phyloP scores from a whole-genome alignment of 192 early-diverging fungal genomes.

The Backusella tarrabulga region DNA sequence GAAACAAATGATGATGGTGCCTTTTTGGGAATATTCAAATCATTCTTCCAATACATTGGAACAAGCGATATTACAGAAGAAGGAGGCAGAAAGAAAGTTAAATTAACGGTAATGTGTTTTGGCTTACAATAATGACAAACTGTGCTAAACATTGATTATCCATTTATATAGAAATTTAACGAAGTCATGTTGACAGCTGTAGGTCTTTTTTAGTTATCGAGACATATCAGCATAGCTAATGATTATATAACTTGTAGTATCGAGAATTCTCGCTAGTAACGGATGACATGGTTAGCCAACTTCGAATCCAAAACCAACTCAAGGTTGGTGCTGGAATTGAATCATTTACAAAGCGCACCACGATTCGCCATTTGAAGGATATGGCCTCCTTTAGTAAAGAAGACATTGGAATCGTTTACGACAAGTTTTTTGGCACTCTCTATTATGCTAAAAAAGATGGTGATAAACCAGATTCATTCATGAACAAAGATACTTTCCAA shows the following conservation, averaged over 20 bases:
- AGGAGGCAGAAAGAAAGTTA: not conserved
- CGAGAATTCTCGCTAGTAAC: conserved; percentile 79
- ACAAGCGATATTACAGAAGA: conserved; percentile 53
- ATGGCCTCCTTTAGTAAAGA: conserved; percentile 69
- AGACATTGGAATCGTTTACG: conserved; percentile 74
- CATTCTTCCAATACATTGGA: conserved; percentile 71
- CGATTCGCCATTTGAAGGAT: conserved; percentile 66
- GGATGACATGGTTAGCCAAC: conserved; percentile 60
- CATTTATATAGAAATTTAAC: conserved; percentile 65
- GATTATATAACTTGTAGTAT: conserved; percentile 41
- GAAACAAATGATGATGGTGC: conserved; percentile 69
- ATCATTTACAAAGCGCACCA: conserved; percentile 75
- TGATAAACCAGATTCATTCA: conserved; percentile 14
- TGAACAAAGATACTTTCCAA: conserved; percentile 58
- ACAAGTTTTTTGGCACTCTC: conserved; percentile 73
- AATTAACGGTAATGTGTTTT: not conserved
- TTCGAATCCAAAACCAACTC: conserved; percentile 72
- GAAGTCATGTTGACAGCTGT: conserved; percentile 84
- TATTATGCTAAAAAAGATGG: conserved; percentile 44
- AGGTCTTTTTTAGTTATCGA: not conserved
- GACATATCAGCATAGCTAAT: not conserved
- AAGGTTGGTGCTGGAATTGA: conserved; percentile 80
- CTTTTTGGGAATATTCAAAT: conserved; percentile 83
- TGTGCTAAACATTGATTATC: not conserved
- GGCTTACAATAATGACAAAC: not conserved